These are phyloP conservation scores for Pythium insidiosum DNA, from an alignment of 352 stramenopile genomes.

Conservation along the genomic window DNA sequence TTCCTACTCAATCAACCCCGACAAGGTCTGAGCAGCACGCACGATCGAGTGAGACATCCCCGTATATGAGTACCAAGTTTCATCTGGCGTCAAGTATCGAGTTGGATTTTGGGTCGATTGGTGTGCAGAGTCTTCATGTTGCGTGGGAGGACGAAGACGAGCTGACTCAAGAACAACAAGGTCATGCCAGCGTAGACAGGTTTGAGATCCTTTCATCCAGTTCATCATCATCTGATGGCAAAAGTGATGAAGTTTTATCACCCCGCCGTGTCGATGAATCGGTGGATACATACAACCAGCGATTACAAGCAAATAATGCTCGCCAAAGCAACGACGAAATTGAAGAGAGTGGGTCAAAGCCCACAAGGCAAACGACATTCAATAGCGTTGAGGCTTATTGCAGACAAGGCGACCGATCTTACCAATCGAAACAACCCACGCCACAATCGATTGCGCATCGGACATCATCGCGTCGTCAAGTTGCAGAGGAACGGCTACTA, in stretches of 20 bases:
- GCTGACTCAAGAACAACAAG: background rate
- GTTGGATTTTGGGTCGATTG: slow-evolving; percentile 42
- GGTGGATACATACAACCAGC: background rate
- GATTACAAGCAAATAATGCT: background rate
- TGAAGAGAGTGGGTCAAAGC: too few relatives aligned
- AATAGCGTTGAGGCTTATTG: background rate
- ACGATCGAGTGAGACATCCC: background rate
- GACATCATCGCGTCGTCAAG: background rate
- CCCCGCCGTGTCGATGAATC: background rate
- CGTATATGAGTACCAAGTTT: background rate
- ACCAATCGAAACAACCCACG: background rate
- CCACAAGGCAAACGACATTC: background rate
- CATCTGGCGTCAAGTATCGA: background rate
- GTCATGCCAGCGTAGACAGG: background rate
- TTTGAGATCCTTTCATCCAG: too few relatives aligned
- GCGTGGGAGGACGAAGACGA: slow-evolving; percentile 19
- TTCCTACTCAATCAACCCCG: background rate
- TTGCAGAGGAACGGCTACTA: slow-evolving; percentile 21
- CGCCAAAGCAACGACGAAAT: too few relatives aligned
- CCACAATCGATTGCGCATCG: background rate
- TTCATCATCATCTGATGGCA: background rate
- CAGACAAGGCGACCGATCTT: background rate
- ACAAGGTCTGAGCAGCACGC: background rate
- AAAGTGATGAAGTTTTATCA: background rate
- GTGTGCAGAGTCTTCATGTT: slow-evolving; percentile 38